These are phyloP conservation scores for Colletotrichum euphorbiae DNA, from an alignment of 2,329 filamentous ascomycete species.

Conservation along the genomic window DNA sequence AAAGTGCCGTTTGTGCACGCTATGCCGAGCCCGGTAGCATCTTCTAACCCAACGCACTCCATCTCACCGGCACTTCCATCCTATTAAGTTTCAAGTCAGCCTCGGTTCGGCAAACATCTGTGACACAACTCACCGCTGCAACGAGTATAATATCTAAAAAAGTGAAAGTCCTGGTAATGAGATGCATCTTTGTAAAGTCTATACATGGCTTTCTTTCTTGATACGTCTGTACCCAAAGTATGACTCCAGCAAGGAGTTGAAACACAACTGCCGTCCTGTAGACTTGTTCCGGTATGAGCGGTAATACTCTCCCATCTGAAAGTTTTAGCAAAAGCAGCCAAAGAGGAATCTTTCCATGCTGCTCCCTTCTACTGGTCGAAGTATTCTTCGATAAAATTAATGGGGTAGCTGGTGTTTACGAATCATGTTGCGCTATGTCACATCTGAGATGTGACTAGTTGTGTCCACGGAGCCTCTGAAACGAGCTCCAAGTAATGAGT, in stretches of 20 bases:
- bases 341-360: constrained; percentile 13
- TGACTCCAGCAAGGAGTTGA: constrained; percentile 24
- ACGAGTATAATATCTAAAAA: constrained; percentile 19
- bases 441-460: constrained; percentile 23
- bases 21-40: constrained; percentile 11
- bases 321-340: constrained; percentile 25
- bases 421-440: constrained; percentile 30
- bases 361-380: constrained; percentile 30
- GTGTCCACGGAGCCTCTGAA: constrained; percentile 31
- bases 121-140: constrained; percentile 8
- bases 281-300: constrained; percentile 5
- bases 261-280: constrained; percentile 25
- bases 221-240: constrained; percentile 22
- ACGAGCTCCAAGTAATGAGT: constrained; percentile 19
- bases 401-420: constrained; percentile 21
- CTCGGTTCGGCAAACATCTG: no score
- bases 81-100: background rate
- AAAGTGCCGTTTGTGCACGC: constrained; percentile 29
- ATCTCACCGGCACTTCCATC: constrained; percentile 25
- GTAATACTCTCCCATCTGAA: constrained; percentile 26
- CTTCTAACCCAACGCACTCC: constrained; percentile 22
- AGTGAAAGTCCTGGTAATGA: constrained; percentile 27
- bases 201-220: constrained; percentile 21
- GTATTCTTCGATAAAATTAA: constrained; percentile 33
- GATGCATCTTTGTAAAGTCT: constrained; percentile 28